Conservation (phyloP, 345 rosid species). For the Eucalyptus curtisii region DNA sequence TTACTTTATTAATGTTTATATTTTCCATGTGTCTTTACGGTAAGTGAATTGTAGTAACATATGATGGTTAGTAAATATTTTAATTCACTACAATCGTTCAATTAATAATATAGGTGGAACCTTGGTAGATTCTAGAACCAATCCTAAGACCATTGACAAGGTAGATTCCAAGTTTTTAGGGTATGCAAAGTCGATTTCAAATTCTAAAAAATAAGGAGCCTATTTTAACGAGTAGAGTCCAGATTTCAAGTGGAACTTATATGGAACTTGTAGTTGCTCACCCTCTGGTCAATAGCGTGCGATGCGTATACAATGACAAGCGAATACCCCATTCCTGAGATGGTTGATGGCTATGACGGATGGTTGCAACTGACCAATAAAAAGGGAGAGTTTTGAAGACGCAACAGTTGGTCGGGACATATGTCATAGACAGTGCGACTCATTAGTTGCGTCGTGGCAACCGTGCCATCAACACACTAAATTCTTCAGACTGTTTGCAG, state of each 20-base stretch:
- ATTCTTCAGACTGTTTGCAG: too few species aligned
- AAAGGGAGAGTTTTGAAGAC: too few species aligned
- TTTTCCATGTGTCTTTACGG: too few species aligned
- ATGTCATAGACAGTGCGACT: too few species aligned
- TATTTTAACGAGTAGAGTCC: rapidly evolving
- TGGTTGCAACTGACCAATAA: too few species aligned
- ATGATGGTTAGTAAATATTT: too few species aligned
- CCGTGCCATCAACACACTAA: too few species aligned
- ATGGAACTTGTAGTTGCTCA: rapidly evolving
- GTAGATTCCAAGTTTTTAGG: rapidly evolving
- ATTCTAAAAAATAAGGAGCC: rapidly evolving
- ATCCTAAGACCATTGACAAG: rapidly evolving
- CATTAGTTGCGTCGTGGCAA: rapidly evolving
- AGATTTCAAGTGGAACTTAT: rapidly evolving
- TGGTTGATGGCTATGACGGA: too few species aligned
- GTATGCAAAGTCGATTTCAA: rapidly evolving
- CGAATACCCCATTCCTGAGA: rapidly evolving
- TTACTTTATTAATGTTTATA: too few species aligned
- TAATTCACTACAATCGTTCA: too few species aligned
- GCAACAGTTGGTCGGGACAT: rapidly evolving
- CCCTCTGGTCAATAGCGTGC: rapidly evolving
- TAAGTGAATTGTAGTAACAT: too few species aligned
- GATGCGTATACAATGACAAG: too few species aligned
- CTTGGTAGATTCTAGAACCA: rapidly evolving
- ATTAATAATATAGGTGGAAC: rapidly evolving